phyloP scores from a whole-genome alignment of 1,284 basidiomycete species.

The Malassezia restricta region DNA sequence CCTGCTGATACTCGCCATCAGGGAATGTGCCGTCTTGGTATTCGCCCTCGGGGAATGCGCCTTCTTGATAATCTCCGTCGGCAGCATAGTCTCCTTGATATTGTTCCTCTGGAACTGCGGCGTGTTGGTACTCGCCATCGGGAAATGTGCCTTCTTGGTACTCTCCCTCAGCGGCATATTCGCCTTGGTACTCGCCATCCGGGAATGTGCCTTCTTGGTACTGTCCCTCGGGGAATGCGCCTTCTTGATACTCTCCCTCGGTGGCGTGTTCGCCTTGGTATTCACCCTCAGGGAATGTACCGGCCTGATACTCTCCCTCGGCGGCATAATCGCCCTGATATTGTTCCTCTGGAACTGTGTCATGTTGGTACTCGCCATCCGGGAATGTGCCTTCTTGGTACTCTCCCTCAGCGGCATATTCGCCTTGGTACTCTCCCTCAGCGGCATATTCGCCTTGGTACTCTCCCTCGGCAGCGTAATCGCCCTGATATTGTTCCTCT shows the following conservation, averaged over 20 bases:
- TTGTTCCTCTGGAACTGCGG: not conserved
- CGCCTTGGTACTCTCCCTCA: not conserved
- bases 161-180: not conserved
- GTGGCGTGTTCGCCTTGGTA: conserved; percentile 4
- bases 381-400: not conserved
- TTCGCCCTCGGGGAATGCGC: not conserved
- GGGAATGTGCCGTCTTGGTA: not conserved
- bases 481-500: not conserved
- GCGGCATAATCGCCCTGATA: conserved; percentile 1
- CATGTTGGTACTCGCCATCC: not conserved
- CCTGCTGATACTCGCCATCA: conserved; percentile 3
- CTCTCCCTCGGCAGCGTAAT: not conserved
- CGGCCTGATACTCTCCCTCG: conserved; percentile 14
- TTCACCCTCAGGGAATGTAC: not conserved
- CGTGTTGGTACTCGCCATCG: not conserved
- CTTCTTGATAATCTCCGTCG: not conserved
- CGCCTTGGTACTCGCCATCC: conserved; percentile 5
- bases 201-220: not conserved
- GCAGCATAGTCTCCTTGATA: not conserved
- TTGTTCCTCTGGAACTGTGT: not conserved
- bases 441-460: conserved; percentile 2
- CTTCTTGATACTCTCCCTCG: conserved; percentile 5
- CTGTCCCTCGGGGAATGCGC: conserved; percentile 7
- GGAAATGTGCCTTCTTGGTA: not conserved
- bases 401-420: not conserved